Conservation (phyloP, 73 alveolate species). For the Tetrahymena thermophila region DNA sequence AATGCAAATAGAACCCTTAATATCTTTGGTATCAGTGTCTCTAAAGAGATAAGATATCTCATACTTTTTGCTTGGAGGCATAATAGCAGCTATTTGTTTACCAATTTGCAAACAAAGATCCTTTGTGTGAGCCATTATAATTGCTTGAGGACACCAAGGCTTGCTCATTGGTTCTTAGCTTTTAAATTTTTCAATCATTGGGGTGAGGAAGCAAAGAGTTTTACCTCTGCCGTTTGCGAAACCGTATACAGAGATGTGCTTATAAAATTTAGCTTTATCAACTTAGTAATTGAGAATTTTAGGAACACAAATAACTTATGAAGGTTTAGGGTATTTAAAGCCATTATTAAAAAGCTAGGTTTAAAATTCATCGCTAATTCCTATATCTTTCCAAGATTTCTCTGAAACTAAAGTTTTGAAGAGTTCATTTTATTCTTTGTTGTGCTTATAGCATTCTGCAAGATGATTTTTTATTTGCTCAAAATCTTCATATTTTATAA, state of each 20-base stretch:
- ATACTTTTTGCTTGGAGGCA: not conserved
- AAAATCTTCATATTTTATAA: not conserved
- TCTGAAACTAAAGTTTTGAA: not conserved
- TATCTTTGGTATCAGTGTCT: not conserved
- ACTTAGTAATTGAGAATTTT: not conserved
- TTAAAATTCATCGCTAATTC: not conserved
- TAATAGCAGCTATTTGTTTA: not conserved
- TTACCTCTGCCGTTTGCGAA: not conserved
- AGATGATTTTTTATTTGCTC: not conserved
- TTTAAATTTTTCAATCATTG: not conserved
- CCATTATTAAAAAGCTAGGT: not conserved
- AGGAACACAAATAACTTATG: not conserved
- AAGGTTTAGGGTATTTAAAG: not conserved
- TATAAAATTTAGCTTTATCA: not conserved
- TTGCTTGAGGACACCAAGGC: not conserved
- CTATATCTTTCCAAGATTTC: not conserved
- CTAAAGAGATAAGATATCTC: not conserved
- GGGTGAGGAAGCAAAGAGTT: not conserved
- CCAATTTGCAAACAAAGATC: not conserved
- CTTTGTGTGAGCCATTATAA: not conserved
- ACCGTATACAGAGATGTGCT: not conserved
- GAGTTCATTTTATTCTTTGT: not conserved
- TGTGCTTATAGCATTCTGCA: not conserved
- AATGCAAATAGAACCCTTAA: not conserved
- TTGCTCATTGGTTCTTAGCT: not conserved